These are phyloP conservation scores for Copromyces sp. DNA, from an alignment of 495 filamentous ascomycete species.

Conservation along the genomic window DNA sequence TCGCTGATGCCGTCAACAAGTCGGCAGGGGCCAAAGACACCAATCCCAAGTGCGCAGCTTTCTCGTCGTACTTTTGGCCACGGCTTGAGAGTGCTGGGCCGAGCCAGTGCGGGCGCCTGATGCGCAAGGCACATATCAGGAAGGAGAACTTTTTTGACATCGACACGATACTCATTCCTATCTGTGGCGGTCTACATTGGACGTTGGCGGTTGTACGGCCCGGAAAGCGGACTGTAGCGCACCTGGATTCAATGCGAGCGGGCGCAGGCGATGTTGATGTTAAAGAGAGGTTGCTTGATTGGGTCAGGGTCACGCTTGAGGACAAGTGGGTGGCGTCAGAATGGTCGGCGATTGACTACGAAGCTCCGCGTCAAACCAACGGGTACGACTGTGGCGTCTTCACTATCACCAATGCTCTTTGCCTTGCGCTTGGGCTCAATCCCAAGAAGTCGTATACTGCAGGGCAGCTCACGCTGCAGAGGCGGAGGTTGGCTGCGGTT, in stretches of 20 bases:
- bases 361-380: constrained; percentile 52
- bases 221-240: constrained; percentile 49
- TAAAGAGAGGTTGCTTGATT: constrained; percentile 26
- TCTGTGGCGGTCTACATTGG: constrained; percentile 41
- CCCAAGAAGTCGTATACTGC: constrained; percentile 45
- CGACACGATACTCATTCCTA: constrained; percentile 38
- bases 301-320: constrained; percentile 51
- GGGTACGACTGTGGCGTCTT: constrained; percentile 76
- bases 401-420: constrained; percentile 62
- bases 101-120: constrained; percentile 19
- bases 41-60: constrained; percentile 56
- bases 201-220: constrained; percentile 66
- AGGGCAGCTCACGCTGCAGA: constrained; percentile 46
- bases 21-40: constrained; percentile 33
- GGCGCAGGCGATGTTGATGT: constrained; percentile 11
- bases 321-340: constrained; percentile 46
- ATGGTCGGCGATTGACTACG: constrained; percentile 46
- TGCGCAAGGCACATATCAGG: constrained; percentile 22
- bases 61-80: constrained; percentile 62
- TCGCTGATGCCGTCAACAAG: constrained; percentile 51
- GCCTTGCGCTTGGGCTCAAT: constrained; percentile 52
- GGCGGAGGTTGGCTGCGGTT: constrained; percentile 57
- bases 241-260: constrained; percentile 59
- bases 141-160: constrained; percentile 31
- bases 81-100: constrained; percentile 45